Percentiles rank a stretch among this genome's conserved stretches.
These are phyloP conservation scores for Usnea hakonensis DNA, from an alignment of 495 filamentous ascomycete genomes.

Conservation along the genomic window DNA sequence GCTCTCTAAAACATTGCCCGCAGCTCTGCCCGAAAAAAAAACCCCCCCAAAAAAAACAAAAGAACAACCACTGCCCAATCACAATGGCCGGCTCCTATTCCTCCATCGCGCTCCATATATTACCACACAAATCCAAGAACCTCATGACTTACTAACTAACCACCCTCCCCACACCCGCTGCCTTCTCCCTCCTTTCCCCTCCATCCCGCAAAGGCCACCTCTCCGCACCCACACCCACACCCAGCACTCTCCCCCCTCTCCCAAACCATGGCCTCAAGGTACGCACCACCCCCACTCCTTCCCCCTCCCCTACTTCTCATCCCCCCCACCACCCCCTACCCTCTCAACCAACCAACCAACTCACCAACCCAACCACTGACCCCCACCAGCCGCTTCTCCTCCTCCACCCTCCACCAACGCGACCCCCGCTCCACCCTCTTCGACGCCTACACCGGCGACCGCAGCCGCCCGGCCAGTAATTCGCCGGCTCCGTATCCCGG, in stretches of 20 bases:
- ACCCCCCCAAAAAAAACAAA: no score
- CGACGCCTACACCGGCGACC: conserved; percentile 67
- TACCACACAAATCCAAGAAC: not conserved
- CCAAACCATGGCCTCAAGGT: conserved; percentile 13
- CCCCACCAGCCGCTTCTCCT: conserved; percentile 43
- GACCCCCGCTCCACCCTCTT: conserved; percentile 87
- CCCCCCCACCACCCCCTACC: not conserved
- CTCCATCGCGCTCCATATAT: not conserved
- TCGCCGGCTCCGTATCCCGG: conserved; percentile 55
- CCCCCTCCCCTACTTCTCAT: not conserved
- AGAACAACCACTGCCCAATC: conserved; percentile 1
- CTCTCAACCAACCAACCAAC: not conserved
- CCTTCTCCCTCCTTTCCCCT: conserved; percentile 28
- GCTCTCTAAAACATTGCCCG: not conserved
- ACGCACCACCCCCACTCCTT: not conserved
- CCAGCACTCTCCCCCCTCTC: conserved; percentile 2
- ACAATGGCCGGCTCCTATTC: not conserved
- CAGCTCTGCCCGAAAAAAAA: no score
- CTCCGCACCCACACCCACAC: not conserved
- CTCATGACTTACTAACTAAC: conserved; percentile 25
- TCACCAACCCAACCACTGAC: not conserved
- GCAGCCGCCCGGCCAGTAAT: conserved; percentile 38
- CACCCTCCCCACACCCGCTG: conserved; percentile 26
- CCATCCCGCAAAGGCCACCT: conserved; percentile 13
- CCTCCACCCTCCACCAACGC: conserved; percentile 65